A percentile compares a stretch with the other conserved stretches of the same genome.
These are phyloP conservation scores for Dictyostelium capitatum DNA, from an alignment of 78 protist genomes.

Conservation along the genomic window DNA sequence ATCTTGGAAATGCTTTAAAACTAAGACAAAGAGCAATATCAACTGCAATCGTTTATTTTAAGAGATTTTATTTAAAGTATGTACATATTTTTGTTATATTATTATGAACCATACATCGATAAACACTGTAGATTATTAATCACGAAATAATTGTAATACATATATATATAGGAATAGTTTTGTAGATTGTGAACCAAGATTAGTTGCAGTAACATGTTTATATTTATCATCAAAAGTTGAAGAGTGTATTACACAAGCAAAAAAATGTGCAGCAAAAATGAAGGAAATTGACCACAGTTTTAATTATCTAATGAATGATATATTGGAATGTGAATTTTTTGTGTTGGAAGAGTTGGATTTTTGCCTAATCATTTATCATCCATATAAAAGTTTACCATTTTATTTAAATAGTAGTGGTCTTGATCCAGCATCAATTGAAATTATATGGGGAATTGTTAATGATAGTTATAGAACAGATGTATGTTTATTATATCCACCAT, in stretches of 20 bases:
- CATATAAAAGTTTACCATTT: conserved; percentile 63
- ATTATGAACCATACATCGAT: no score
- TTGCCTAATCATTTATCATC: conserved; percentile 76
- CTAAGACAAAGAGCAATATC: conserved; percentile 81
- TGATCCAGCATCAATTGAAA: conserved; percentile 33
- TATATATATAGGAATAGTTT: conserved; percentile 87
- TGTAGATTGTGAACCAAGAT: conserved; percentile 79
- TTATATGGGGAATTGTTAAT: conserved; percentile 78
- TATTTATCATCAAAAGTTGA: conserved; percentile 82
- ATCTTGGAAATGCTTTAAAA: conserved; percentile 39
- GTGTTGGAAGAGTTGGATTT: conserved; percentile 74
- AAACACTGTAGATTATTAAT: no score
- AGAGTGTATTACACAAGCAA: conserved; percentile 80
- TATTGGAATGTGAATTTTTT: conserved; percentile 83
- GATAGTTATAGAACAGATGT: conserved; percentile 85
- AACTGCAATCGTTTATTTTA: conserved; percentile 83
- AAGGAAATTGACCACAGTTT: conserved; percentile 57
- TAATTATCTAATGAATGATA: conserved; percentile 78
- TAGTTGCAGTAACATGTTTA: conserved; percentile 77
- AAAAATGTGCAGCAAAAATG: conserved; percentile 70
- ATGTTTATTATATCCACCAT: conserved; percentile 77
- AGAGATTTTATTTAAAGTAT: conserved; percentile 82
- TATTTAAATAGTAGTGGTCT: conserved; percentile 66
- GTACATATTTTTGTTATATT: not conserved
- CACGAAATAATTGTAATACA: no score